These are phyloP conservation scores for Fusarium sp. DNA, from an alignment of 2,329 filamentous ascomycete genomes.

Conservation along the genomic window DNA sequence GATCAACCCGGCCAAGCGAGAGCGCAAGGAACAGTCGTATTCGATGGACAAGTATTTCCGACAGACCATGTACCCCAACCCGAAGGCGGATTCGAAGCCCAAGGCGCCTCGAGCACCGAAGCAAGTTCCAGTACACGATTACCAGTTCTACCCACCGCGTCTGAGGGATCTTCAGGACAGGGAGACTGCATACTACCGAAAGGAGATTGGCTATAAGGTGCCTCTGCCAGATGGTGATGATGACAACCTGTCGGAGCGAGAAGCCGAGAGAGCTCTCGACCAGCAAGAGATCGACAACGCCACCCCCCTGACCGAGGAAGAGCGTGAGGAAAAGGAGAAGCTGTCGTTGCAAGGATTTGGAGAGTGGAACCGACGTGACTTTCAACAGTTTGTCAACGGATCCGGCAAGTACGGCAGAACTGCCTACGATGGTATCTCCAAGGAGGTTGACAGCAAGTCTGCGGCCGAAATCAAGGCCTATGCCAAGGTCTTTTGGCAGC, in stretches of 20 bases:
- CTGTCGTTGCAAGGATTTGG: slow-evolving; percentile 88
- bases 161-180: slow-evolving; percentile 93
- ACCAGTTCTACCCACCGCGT: slow-evolving; percentile 92
- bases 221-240: slow-evolving; percentile 90
- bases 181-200: slow-evolving; percentile 94
- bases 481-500: slow-evolving; percentile 95
- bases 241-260: slow-evolving; percentile 85
- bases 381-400: slow-evolving; percentile 97
- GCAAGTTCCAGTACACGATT: slow-evolving; percentile 92
- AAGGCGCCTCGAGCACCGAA: slow-evolving; percentile 96
- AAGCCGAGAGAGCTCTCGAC: slow-evolving; percentile 87
- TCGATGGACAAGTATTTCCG: slow-evolving; percentile 99
- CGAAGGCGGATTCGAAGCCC: slow-evolving; percentile 89
- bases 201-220: slow-evolving; percentile 96
- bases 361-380: slow-evolving; percentile 97
- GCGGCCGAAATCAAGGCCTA: slow-evolving; percentile 89
- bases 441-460: slow-evolving; percentile 92
- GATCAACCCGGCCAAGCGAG: slow-evolving; percentile 99
- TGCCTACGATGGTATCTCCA: slow-evolving; percentile 86
- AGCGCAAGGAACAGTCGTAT: slow-evolving; percentile 97
- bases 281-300: slow-evolving; percentile 96
- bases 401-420: slow-evolving; percentile 91
- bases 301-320: slow-evolving; percentile 86
- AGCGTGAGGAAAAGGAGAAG: slow-evolving; percentile 85
- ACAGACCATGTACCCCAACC: slow-evolving; percentile 82